These are phyloP conservation scores for Lactifluus pinguis DNA, from an alignment of 768 basidiomycete species.

Conservation along the genomic window DNA sequence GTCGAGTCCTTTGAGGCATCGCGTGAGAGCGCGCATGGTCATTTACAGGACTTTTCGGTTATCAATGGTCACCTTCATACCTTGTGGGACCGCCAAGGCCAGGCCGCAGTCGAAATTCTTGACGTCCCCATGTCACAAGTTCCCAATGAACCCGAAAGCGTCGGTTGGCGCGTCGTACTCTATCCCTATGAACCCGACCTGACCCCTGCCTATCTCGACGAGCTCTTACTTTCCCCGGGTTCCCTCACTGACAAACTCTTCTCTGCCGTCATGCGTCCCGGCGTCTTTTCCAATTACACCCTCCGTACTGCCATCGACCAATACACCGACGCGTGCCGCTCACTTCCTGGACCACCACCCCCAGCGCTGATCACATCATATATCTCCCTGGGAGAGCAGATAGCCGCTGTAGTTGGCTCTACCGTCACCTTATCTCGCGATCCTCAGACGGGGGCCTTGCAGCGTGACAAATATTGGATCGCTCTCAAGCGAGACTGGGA, in stretches of 20 bases:
- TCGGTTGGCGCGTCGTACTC: conserved; percentile 44
- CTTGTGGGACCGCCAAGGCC: conserved; percentile 77
- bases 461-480: conserved; percentile 74
- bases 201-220: conserved; percentile 83
- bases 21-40: conserved; percentile 50
- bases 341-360: conserved; percentile 48
- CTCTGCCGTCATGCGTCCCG: conserved; percentile 76
- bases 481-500: conserved; percentile 91
- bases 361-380: conserved; percentile 55
- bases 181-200: conserved; percentile 68
- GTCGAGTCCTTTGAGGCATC: conserved; percentile 54
- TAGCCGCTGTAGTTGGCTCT: conserved; percentile 80
- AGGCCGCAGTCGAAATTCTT: conserved; percentile 55
- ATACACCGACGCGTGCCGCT: conserved; percentile 66
- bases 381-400: conserved; percentile 59
- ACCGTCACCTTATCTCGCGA: conserved; percentile 67
- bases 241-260: conserved; percentile 75
- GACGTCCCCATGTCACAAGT: conserved; percentile 35
- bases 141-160: conserved; percentile 25
- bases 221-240: conserved; percentile 59
- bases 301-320: conserved; percentile 75
- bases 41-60: conserved; percentile 70
- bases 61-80: conserved; percentile 47
- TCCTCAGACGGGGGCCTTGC: conserved; percentile 68
- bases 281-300: conserved; percentile 77